Base-by-base conservation (phyloP, 164 flowering plant genomes). In the Cinnamomum micranthum region DNA sequence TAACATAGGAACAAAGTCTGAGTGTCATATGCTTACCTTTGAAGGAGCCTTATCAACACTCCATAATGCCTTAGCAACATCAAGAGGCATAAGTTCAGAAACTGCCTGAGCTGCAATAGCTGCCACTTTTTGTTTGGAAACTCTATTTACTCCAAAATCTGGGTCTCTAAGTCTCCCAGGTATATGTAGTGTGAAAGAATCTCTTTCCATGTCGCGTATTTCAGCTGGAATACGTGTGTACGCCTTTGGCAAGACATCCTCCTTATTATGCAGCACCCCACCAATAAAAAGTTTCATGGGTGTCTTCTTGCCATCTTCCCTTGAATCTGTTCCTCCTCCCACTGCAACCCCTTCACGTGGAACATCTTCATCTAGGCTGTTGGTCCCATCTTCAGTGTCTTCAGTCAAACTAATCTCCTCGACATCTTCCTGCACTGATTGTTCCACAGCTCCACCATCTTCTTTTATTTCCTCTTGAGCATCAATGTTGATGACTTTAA, bases 71-170 rank as follows among this genome's bases (percentile, higher is more conserved):
- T 92, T 90, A 59, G 95, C 98, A 80, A 95, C 87, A 71, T 95
- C 99, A 81, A 86, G 79, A 76, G 99, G 97, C 96, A 95, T 92
- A 69, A 95, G 92, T 74, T 93, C 96, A 60, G 97, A 87, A 75
- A 87, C 79, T 41, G 86, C 89, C 81, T 91, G 86, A 74, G 91
- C 90, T 74, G 89, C 92, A 71, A 90, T 67, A 25, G 91, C 90
- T 31, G 92, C 96, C 63, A 87, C 84, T 79, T 89, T 87, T 72
- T 77, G 82, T 71, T 82, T 86, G 5, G 95, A 74, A 33, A 77
- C 81, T 81, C 82, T 77, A 70, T 67, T 83, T 71, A 83, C 87
- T 73, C 80, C 84, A 33, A 50, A 69, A 68, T 81, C 89, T 58
- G 82, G 69, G 83, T 87, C 92, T 71, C 78, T 76, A 65, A 76